Conservation (phyloP, 176 grass and related monocot species). For the Aegilops sharonensis region DNA sequence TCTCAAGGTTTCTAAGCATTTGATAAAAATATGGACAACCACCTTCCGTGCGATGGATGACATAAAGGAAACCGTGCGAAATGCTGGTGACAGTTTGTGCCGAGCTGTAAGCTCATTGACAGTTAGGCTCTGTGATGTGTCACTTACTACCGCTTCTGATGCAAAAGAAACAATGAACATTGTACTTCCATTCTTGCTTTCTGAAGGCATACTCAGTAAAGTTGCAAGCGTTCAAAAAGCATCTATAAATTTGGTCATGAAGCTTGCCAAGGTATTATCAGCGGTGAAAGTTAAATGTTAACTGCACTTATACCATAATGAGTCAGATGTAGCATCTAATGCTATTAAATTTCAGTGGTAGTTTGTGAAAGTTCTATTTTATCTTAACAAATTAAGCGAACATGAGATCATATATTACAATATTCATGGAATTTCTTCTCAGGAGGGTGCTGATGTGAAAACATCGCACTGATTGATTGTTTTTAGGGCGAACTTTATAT, state of each 20-base stretch:
- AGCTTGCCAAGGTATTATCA: slow-evolving; percentile 78
- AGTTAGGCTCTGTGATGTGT: slow-evolving; percentile 77
- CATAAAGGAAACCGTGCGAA: slow-evolving; percentile 97
- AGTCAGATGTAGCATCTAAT: slow-evolving; percentile 1
- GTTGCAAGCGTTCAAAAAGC: slow-evolving; percentile 91
- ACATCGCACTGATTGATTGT: background rate
- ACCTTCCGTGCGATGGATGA: slow-evolving; percentile 97
- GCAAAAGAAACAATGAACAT: slow-evolving; percentile 89
- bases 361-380: slow-evolving; percentile 15
- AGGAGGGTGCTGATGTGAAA: background rate
- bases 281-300: slow-evolving; percentile 16
- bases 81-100: slow-evolving; percentile 90
- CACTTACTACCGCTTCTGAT: slow-evolving; percentile 74
- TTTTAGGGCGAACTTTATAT: slow-evolving; percentile 22
- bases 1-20: slow-evolving; percentile 75
- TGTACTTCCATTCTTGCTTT: slow-evolving; percentile 87
- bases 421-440: slow-evolving; percentile 10
- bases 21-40: slow-evolving; percentile 85
- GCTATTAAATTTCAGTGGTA: slow-evolving; percentile 1
- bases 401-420: slow-evolving; percentile 4
- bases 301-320: background rate
- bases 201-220: slow-evolving; percentile 96
- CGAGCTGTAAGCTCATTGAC: slow-evolving; percentile 86
- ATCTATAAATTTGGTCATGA: slow-evolving; percentile 90
- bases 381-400: background rate